A percentile compares a stretch with the other conserved stretches of the same genome.
Conservation (phyloP, 2,329 filamentous ascomycete genomes). For the Colletotrichum sojae region DNA sequence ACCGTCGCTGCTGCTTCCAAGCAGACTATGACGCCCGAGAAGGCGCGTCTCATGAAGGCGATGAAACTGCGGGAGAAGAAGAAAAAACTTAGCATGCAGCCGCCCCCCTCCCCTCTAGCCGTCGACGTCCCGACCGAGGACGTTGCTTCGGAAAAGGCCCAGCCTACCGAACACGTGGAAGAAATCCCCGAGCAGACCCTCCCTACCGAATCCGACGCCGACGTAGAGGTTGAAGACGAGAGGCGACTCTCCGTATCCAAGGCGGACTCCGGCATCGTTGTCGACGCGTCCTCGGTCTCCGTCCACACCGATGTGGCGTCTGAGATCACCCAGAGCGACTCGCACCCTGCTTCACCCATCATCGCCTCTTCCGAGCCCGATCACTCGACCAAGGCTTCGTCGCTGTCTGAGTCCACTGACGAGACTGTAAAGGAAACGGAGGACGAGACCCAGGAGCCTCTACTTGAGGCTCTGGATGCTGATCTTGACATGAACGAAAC, state of each 20-base stretch:
- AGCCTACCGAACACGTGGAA: constrained; percentile 41
- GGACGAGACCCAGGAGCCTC: constrained; percentile 45
- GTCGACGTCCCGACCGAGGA: constrained; percentile 46
- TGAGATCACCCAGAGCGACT: constrained; percentile 67
- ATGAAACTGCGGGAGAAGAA: constrained; percentile 91
- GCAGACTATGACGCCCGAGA: constrained; percentile 84
- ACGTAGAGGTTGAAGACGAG: constrained; percentile 44
- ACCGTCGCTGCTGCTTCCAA: constrained; percentile 61
- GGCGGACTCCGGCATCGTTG: constrained; percentile 69
- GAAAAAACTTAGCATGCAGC: constrained; percentile 59
- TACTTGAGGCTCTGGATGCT: constrained; percentile 1
- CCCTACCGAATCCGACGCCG: constrained; percentile 44
- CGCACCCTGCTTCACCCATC: constrained; percentile 70
- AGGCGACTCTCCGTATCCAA: constrained; percentile 59
- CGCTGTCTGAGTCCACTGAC: constrained; percentile 74
- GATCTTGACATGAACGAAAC: constrained; percentile 24
- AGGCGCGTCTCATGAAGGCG: constrained; percentile 93
- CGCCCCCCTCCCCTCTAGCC: constrained; percentile 46
- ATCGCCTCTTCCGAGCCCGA: constrained; percentile 68
- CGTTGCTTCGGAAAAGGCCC: constrained; percentile 38
- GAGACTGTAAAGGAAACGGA: constrained; percentile 65
- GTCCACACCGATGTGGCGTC: constrained; percentile 62
- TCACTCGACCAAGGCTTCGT: constrained; percentile 75
- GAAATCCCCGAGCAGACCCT: constrained; percentile 44
- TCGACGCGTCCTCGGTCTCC: constrained; percentile 60